Base-by-base conservation (phyloP, 2,329 filamentous ascomycete species). In the Verticillium longisporum region DNA sequence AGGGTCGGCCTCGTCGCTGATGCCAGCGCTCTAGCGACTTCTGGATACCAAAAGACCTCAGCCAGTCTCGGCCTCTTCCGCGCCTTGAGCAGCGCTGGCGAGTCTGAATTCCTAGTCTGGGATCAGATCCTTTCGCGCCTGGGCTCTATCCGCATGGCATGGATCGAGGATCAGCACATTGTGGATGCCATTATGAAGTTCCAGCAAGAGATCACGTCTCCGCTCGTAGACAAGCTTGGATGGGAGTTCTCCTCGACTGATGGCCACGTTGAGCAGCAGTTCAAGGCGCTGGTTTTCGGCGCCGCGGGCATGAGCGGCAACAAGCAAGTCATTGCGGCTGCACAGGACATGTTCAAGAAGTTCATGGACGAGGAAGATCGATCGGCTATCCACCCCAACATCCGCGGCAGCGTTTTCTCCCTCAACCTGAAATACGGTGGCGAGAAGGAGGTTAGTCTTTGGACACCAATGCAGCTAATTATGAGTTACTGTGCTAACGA, bases 1-100 rank as follows among this genome's bases (percentile, higher is more conserved):
- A 87, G 94, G 62, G 91, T 94, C 56, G 94, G 94, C 70, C 96
- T 98, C 90, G 91, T 96, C 73, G 90, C 91, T 36, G 94, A 98
- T 74, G 92, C 94, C 4, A 92, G 92, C 68, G 92, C 94, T 34
- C 82, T 98, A 67, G 91, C 94, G 59, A 85, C 90, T 38, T 95
- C 93, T 56, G 94, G 94, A 36, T 96, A 96, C 74, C 91, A 96
- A 74, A 96, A 91, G 81, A 97, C 94, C 0, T 96, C 93, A 15
- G 92, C 92, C 13, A 83, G 97, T 59, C 78, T 98, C 54, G 92
- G 89, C 60, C 82, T 98, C 14, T 82, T 98, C 60, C 90, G 96
- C 73, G 88, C 90, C 57, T 95, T 98, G 71, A 85, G 88, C 70
- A 80, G 77, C 64, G 90, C 91, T 73, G 82, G 87, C 1, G 94